Percentiles rank a stretch among this genome's conserved stretches.
phyloP scores from a whole-genome alignment of 1,284 basidiomycete species.

The Grifola frondosa region DNA sequence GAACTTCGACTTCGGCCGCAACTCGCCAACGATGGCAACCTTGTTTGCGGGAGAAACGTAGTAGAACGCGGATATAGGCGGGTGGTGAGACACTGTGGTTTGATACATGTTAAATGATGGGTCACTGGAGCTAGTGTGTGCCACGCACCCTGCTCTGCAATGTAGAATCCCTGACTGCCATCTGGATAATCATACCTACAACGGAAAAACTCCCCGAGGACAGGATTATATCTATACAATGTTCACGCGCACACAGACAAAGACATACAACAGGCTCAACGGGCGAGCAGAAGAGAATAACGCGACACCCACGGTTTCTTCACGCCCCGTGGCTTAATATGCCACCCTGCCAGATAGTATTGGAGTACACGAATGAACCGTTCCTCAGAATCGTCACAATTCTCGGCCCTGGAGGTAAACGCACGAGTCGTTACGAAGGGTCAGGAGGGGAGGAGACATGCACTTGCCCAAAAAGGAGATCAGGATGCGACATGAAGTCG shows the following conservation, averaged over 20 bases:
- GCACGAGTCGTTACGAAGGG: slow-evolving; percentile 7
- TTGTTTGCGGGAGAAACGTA: slow-evolving; percentile 94
- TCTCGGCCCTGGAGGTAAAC: slow-evolving; percentile 58
- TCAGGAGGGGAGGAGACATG: slow-evolving; percentile 14
- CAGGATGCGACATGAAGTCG: slow-evolving; percentile 99
- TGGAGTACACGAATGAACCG: slow-evolving; percentile 90
- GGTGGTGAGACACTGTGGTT: slow-evolving; percentile 82
- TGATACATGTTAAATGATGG: slow-evolving; percentile 2
- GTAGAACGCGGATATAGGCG: slow-evolving; percentile 95
- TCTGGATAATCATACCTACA: slow-evolving; percentile 94
- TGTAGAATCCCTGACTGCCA: slow-evolving; percentile 92
- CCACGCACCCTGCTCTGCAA: slow-evolving; percentile 86
- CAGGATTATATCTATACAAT: slow-evolving; percentile 83
- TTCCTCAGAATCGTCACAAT: slow-evolving; percentile 80
- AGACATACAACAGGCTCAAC: slow-evolving; percentile 2
- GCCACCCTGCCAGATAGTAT: slow-evolving; percentile 99
- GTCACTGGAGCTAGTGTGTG: not conserved
- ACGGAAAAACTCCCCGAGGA: slow-evolving; percentile 97
- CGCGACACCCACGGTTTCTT: slow-evolving; percentile 86
- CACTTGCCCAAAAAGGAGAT: slow-evolving; percentile 92
- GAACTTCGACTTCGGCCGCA: slow-evolving; percentile 95
- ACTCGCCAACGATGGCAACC: slow-evolving; percentile 84
- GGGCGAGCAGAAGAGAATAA: slow-evolving; percentile 13
- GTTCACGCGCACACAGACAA: slow-evolving; percentile 1
- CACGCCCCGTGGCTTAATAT: slow-evolving; percentile 98